phyloP scores from a whole-genome alignment of 257 asterid species.

The Primulina eburnea region DNA sequence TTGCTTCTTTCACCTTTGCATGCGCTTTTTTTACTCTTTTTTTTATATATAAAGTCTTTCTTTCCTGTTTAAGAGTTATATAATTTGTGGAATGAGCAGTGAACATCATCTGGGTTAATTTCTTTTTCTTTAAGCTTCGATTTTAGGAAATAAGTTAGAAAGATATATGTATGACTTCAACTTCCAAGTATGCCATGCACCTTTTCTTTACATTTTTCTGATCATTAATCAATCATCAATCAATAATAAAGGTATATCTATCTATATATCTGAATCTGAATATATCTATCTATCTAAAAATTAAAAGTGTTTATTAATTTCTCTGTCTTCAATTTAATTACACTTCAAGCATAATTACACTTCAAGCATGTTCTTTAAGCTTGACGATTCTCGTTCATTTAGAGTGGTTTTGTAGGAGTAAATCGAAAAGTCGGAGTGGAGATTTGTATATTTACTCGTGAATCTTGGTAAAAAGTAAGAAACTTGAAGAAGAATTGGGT shows the following conservation, averaged over 20 bases:
- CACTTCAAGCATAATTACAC: neutral
- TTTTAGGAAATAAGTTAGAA: neutral
- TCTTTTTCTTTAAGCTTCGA: neutral
- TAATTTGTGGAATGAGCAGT: neutral
- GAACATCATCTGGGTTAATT: neutral
- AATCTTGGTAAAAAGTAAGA: neutral
- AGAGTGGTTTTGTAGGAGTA: neutral
- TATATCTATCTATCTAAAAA: too few relatives aligned
- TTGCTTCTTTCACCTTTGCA: slow-evolving; percentile 16
- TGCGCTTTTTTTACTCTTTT: neutral
- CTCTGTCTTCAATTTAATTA: neutral
- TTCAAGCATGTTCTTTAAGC: neutral
- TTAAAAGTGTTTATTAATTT: neutral
- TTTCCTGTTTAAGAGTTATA: neutral
- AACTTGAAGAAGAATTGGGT: neutral
- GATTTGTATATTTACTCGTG: neutral
- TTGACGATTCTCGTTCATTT: neutral
- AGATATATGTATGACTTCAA: neutral
- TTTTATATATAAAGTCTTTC: neutral
- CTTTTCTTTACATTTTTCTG: neutral
- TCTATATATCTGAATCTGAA: too few relatives aligned
- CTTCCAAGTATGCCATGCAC: neutral
- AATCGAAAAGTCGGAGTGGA: neutral
- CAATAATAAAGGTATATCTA: neutral
- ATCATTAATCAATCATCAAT: too few relatives aligned